Percentiles rank a stretch among this genome's conserved stretches.
phyloP scores from a whole-genome alignment of 208 protist species.

The Crithidia thermophila region DNA sequence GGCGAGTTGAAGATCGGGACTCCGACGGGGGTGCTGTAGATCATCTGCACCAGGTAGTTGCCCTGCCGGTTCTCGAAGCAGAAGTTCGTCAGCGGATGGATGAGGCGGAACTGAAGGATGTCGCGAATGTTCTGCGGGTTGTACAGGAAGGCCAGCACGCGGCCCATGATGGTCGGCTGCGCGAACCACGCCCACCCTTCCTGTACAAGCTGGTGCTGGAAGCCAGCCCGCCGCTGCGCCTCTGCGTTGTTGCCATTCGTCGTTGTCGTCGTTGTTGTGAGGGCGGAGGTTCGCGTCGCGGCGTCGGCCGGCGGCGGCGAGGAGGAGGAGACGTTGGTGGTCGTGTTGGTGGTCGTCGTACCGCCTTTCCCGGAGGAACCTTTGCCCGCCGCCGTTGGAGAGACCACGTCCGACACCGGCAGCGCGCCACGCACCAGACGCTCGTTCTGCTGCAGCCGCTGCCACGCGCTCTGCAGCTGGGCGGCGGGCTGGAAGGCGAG shows the following conservation, averaged over 20 bases:
- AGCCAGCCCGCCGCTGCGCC: neutral
- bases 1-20: slow-evolving; percentile 37
- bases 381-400: neutral
- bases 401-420: neutral
- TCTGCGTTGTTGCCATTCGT: neutral
- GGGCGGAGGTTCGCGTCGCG: neutral
- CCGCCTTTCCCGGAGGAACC: no score
- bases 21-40: slow-evolving; percentile 47
- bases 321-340: neutral
- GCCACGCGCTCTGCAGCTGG: slow-evolving; percentile 12
- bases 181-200: slow-evolving; percentile 44
- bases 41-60: slow-evolving; percentile 50
- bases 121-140: slow-evolving; percentile 29
- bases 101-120: slow-evolving; percentile 54
- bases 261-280: neutral
- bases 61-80: slow-evolving; percentile 66
- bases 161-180: slow-evolving; percentile 28
- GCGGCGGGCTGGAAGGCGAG: slow-evolving; percentile 18
- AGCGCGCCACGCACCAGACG: neutral
- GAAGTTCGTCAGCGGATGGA: slow-evolving; percentile 52
- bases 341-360: neutral
- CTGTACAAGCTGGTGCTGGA: slow-evolving; percentile 15
- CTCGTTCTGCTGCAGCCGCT: slow-evolving; percentile 3
- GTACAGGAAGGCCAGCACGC: slow-evolving; percentile 47
- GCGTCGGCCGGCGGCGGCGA: neutral